These are phyloP conservation scores for Entomortierella lignicola DNA, from an alignment of 192 early-diverging fungal species.

Conservation along the genomic window DNA sequence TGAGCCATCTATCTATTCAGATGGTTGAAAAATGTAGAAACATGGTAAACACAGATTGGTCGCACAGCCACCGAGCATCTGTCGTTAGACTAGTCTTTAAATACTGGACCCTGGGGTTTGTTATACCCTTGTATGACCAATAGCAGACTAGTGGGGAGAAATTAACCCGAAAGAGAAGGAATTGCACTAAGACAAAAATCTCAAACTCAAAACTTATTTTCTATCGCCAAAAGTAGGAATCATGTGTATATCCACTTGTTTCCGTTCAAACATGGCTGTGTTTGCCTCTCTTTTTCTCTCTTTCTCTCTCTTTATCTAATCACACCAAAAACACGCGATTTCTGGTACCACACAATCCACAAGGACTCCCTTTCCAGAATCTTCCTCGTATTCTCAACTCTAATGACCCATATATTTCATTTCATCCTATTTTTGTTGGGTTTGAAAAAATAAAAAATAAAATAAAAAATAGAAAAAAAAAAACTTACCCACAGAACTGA, in stretches of 20 bases:
- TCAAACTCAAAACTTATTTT: too few species aligned
- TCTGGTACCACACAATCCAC: too few species aligned
- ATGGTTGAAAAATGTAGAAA: neutral
- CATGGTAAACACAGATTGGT: neutral
- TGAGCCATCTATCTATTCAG: constrained; percentile 20
- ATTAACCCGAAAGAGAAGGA: neutral
- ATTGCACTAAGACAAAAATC: neutral
- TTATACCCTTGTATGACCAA: neutral
- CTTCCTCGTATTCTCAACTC: too few species aligned
- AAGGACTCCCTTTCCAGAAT: too few species aligned
- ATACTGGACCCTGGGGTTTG: neutral
- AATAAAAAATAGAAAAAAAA: neutral
- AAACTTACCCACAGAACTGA: constrained; percentile 84
- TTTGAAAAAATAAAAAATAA: neutral
- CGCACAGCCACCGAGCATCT: neutral
- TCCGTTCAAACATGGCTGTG: too few species aligned
- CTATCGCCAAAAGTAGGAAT: too few species aligned
- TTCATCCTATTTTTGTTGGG: too few species aligned
- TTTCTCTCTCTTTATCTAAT: too few species aligned
- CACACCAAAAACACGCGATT: too few species aligned
- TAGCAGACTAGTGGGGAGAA: neutral
- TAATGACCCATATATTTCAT: too few species aligned
- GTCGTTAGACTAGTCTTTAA: neutral
- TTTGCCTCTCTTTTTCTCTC: too few species aligned
- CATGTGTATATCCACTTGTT: neutral